Base-by-base conservation (phyloP, 257 asterid species). In the Schizonepeta tenuifolia region DNA sequence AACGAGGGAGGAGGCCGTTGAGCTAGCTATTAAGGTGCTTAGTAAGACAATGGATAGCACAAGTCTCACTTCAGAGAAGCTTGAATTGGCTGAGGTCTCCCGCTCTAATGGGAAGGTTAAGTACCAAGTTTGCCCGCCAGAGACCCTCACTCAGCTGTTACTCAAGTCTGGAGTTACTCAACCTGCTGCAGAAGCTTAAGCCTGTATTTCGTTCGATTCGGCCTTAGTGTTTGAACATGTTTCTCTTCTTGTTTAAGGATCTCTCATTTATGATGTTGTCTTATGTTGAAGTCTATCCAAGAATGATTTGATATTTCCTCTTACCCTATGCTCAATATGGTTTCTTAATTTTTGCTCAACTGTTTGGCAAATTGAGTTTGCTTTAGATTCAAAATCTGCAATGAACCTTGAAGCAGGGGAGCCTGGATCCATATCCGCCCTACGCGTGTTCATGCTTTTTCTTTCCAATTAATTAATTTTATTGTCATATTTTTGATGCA, bases 1-100 rank as follows among this genome's bases (percentile, higher is more conserved):
- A 55, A 72, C 90, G 0, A 85, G 96, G 83, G 96, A 90, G 47
- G 96, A 92, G 85, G 96, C 96, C 0, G 79, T 86, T 55, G 83
- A 89, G 68, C 96, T 92, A 74, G 98, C 91, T 40, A 70, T 90
- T 24, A 90, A 92, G 86, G 96, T 92, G 74, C 96, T 90, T 61
- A 90, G 98, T 53, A 92, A 92, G 90, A 92, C 98, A 0, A 92
- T 92, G 98, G 96, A 92, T 64, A 92, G 96, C 86, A 92, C 98
- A 5, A 90, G 98, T 71, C 94, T 92, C 64, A 88, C 89, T 26
- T 86, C 98, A 0, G 98, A 92, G 83, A 92, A 92, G 80, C 96
- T 92, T n/a, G 98, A 92, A 77, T 78, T 92, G 82, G 92, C 98
- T 49, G 98, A 92, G 91, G 93, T 92, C 40, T 88, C 86, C 49